These are phyloP conservation scores for Lentinula sp. DNA, from an alignment of 768 basidiomycete genomes.

Conservation along the genomic window DNA sequence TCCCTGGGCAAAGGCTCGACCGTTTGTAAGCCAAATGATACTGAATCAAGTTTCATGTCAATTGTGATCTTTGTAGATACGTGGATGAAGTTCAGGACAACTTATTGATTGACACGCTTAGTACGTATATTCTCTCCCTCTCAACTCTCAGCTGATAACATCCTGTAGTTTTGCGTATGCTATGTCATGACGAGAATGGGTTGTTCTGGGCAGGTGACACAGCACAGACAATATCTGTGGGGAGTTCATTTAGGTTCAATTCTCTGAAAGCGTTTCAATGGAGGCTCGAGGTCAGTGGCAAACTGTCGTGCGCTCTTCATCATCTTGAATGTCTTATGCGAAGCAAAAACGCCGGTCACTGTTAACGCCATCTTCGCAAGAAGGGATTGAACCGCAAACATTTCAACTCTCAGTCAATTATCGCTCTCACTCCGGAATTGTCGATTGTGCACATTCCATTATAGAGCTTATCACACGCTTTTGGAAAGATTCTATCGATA, in stretches of 20 bases:
- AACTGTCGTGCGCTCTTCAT: not conserved
- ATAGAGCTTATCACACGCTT: constrained; percentile 53
- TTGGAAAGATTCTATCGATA: constrained; percentile 64
- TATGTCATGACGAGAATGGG: constrained; percentile 63
- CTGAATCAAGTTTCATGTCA: not conserved
- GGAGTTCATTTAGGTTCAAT: constrained; percentile 67
- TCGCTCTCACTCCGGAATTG: constrained; percentile 68
- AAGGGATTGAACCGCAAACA: not conserved
- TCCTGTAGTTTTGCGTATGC: constrained; percentile 45
- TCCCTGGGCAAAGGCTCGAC: constrained; percentile 42
- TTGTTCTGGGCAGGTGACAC: constrained; percentile 80
- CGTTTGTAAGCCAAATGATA: constrained; percentile 38
- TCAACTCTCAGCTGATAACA: not conserved
- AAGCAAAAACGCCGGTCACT: constrained; percentile 1
- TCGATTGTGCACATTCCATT: constrained; percentile 62
- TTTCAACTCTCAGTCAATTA: constrained; percentile 50
- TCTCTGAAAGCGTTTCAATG: constrained; percentile 65
- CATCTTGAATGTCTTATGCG: not conserved
- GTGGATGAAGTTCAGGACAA: constrained; percentile 75
- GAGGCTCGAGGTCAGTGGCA: constrained; percentile 45
- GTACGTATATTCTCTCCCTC: constrained; percentile 26
- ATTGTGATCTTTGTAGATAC: constrained; percentile 33
- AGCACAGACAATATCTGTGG: constrained; percentile 70
- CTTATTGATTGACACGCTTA: constrained; percentile 54
- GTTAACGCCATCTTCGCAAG: not conserved